Conservation (phyloP, 139 green algal genomes). For the Nannochloris sp. region DNA sequence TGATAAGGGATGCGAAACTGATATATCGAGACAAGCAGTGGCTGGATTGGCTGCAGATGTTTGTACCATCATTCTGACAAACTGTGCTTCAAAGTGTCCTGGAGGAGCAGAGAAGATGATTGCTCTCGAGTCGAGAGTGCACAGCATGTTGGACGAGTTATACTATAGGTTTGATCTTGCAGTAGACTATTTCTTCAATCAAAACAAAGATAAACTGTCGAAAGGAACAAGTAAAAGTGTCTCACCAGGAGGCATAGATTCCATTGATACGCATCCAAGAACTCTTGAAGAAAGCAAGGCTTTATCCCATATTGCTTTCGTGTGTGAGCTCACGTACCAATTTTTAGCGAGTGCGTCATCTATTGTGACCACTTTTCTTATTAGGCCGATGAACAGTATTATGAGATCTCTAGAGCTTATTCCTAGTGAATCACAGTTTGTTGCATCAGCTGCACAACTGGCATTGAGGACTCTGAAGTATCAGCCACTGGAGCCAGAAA, state of each 20-base stretch:
- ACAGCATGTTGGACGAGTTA: neutral
- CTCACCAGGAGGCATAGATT: neutral
- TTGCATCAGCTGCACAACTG: constrained; percentile 38
- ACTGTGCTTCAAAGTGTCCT: too few relatives aligned
- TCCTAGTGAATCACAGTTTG: constrained; percentile 56
- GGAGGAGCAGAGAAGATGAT: too few relatives aligned
- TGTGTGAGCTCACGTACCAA: neutral
- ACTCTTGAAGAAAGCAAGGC: neutral
- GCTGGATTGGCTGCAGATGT: neutral
- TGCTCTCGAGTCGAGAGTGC: too few relatives aligned
- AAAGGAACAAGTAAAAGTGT: too few relatives aligned
- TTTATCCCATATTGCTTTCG: neutral
- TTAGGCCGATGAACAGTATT: constrained; percentile 51
- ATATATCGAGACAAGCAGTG: neutral
- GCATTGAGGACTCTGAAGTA: constrained; percentile 59
- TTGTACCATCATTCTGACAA: neutral
- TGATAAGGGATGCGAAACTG: neutral
- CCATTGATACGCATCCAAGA: neutral
- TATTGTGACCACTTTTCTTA: constrained; percentile 26
- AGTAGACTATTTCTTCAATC: neutral
- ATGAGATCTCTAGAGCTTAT: constrained; percentile 57
- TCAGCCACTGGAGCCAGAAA: constrained; percentile 32
- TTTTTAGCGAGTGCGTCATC: neutral
- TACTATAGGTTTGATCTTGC: neutral
- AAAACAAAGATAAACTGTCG: neutral